Conservation (phyloP, 148 eudicot genomes). For the Bassia scoparia region DNA sequence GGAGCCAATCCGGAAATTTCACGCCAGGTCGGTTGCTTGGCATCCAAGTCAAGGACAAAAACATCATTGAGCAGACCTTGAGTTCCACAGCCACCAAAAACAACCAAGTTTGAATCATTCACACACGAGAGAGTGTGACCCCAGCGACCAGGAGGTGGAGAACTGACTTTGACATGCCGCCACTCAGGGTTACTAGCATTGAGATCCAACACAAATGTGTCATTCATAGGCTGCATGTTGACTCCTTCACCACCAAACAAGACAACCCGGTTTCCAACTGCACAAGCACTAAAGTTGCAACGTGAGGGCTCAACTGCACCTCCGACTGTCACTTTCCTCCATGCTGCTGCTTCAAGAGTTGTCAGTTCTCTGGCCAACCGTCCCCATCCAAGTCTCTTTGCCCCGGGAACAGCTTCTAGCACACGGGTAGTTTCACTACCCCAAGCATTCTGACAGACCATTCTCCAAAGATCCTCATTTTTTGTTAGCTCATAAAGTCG, state of each 20-base stretch:
- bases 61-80: slow-evolving; percentile 89
- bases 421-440: slow-evolving; percentile 85
- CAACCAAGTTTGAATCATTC: slow-evolving; percentile 75
- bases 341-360: slow-evolving; percentile 91
- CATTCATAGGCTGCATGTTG: slow-evolving; percentile 94
- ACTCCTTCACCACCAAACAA: slow-evolving; percentile 93
- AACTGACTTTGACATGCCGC: slow-evolving; percentile 78
- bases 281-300: slow-evolving; percentile 97
- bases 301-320: slow-evolving; percentile 95
- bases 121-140: slow-evolving; percentile 90
- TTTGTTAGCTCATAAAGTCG: slow-evolving; percentile 66
- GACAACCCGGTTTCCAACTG: slow-evolving; percentile 90
- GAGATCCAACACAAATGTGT: slow-evolving; percentile 84
- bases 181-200: slow-evolving; percentile 75
- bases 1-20: slow-evolving; percentile 91
- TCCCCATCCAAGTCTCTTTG: slow-evolving; percentile 91
- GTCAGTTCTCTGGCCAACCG: slow-evolving; percentile 86
- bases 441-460: slow-evolving; percentile 97
- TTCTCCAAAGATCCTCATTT: slow-evolving; percentile 86
- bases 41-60: slow-evolving; percentile 77
- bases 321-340: slow-evolving; percentile 79
- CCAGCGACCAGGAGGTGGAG: slow-evolving; percentile 98
- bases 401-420: slow-evolving; percentile 78
- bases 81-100: slow-evolving; percentile 91
- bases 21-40: slow-evolving; percentile 91